phyloP scores from a whole-genome alignment of 192 early-diverging fungal species.

The Thamnidium elegans region DNA sequence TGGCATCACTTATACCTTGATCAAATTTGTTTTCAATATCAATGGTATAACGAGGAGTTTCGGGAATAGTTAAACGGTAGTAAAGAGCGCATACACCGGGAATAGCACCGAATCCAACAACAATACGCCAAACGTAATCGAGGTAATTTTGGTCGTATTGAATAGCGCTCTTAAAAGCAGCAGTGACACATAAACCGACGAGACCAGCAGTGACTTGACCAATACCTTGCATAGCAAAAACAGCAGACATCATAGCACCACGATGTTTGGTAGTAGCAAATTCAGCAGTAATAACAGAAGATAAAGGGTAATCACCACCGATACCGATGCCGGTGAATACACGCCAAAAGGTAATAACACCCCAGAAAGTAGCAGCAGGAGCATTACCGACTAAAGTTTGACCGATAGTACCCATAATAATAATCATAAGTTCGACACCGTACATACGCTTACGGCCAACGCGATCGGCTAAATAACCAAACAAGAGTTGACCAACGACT shows the following conservation, averaged over 20 bases:
- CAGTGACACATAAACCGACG: constrained; percentile 67
- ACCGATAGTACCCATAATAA: constrained; percentile 84
- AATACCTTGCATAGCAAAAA: constrained; percentile 94
- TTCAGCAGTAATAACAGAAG: constrained; percentile 92
- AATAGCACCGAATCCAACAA: constrained; percentile 80
- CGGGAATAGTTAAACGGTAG: constrained; percentile 89
- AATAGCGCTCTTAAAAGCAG: constrained; percentile 69
- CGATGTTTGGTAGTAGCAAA: constrained; percentile 81
- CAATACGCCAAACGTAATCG: constrained; percentile 93
- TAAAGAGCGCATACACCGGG: constrained; percentile 85
- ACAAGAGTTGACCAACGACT: constrained; percentile 85
- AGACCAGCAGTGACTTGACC: constrained; percentile 80
- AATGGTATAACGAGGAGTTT: constrained; percentile 87
- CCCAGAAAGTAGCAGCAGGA: constrained; percentile 61
- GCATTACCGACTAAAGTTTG: constrained; percentile 74
- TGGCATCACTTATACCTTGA: constrained; percentile 47
- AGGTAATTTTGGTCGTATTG: constrained; percentile 55
- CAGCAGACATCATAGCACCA: constrained; percentile 85
- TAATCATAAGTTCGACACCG: constrained; percentile 87
- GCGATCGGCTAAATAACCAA: constrained; percentile 82
- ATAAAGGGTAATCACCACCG: constrained; percentile 95
- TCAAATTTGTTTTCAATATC: constrained; percentile 72
- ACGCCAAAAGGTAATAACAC: constrained; percentile 83
- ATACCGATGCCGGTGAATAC: constrained; percentile 90
- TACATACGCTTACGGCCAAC: constrained; percentile 90